phyloP scores from a whole-genome alignment of 768 basidiomycete species.

The Trametes coccinea region DNA sequence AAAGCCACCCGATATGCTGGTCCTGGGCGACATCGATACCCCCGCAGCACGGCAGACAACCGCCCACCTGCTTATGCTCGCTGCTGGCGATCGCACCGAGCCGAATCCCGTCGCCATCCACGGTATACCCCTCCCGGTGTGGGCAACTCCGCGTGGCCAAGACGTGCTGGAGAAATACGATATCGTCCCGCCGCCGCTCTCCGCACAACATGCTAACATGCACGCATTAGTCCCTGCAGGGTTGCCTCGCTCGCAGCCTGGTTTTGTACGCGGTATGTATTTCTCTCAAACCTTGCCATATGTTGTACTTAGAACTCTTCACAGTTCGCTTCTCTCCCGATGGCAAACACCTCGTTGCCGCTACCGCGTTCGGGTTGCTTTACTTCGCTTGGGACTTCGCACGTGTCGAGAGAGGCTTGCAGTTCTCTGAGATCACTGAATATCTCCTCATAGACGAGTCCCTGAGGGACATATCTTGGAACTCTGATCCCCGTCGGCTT shows the following conservation, averaged over 20 bases:
- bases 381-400: constrained; percentile 25
- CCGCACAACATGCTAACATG: background rate
- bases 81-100: background rate
- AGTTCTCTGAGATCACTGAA: constrained; percentile 17
- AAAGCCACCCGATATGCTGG: constrained; percentile 9
- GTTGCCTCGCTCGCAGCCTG: background rate
- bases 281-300: background rate
- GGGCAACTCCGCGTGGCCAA: constrained; percentile 7
- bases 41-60: constrained; percentile 11
- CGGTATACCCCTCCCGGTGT: background rate
- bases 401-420: constrained; percentile 16
- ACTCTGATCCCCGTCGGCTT: constrained; percentile 16
- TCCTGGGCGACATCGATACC: constrained; percentile 14
- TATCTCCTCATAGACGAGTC: constrained; percentile 23
- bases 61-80: background rate
- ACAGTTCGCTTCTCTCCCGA: constrained; percentile 28
- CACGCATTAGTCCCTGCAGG: constrained; percentile 13
- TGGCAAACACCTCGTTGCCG: constrained; percentile 24
- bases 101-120: background rate
- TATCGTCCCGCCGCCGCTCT: constrained; percentile 6
- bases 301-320: background rate
- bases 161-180: constrained; percentile 19
- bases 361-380: constrained; percentile 24
- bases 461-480: constrained; percentile 25
- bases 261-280: constrained; percentile 22